These are phyloP conservation scores for Neopestalotiopsis sp. DNA, from an alignment of 2,329 filamentous ascomycete species.

Conservation along the genomic window DNA sequence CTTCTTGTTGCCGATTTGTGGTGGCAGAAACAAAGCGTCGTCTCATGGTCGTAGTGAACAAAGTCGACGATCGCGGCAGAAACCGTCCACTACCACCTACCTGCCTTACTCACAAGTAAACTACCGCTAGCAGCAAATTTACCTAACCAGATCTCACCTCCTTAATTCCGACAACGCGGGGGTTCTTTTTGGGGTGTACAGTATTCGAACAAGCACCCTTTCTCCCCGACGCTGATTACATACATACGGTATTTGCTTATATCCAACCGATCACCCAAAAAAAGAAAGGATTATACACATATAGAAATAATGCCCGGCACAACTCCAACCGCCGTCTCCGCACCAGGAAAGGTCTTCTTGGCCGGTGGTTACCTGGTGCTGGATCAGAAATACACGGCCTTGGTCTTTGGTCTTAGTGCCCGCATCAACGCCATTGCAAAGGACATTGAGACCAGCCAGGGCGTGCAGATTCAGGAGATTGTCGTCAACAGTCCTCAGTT, in stretches of 20 bases:
- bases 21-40: too few species aligned
- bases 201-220: too few species aligned
- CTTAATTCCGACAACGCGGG: not conserved
- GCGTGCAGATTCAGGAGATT: constrained; percentile 73
- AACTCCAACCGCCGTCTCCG: constrained; percentile 70
- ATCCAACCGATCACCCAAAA: not conserved
- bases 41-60: too few species aligned
- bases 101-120: too few species aligned
- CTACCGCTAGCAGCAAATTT: too few species aligned
- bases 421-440: constrained; percentile 69
- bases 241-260: not conserved
- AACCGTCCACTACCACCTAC: too few species aligned
- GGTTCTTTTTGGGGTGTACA: not conserved
- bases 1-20: too few species aligned
- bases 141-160: not conserved
- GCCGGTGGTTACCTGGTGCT: constrained; percentile 95
- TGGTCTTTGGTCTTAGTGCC: constrained; percentile 71
- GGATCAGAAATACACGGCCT: constrained; percentile 81
- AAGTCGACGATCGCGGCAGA: too few species aligned
- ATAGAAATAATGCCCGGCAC: constrained; percentile 16
- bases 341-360: constrained; percentile 93
- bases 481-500: constrained; percentile 94
- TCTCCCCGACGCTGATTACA: too few species aligned
- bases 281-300: not conserved
- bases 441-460: constrained; percentile 62